A percentile compares a stretch with the other conserved stretches of the same genome.
Evolutionary conservation across 2,329 filamentous ascomycete genomes (phyloP).

Genomic region (Rachicladosporium sp.): DNA sequence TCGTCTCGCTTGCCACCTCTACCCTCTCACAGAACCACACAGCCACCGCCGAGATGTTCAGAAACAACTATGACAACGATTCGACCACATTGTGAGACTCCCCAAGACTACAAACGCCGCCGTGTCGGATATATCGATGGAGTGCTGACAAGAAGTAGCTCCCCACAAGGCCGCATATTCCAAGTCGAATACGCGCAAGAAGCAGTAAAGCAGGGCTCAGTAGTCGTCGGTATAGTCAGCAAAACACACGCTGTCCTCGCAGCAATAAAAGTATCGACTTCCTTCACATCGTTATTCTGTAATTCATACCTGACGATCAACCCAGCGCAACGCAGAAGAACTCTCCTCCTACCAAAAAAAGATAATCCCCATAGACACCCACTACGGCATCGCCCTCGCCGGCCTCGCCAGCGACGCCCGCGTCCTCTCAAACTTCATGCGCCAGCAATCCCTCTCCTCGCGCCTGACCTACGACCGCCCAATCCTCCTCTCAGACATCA

Average conservation of each 20-base stretch:
- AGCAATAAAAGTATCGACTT: slow-evolving; percentile 69
- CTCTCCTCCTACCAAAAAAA: slow-evolving; percentile 99
- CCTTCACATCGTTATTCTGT: not conserved
- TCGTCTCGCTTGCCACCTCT: not conserved
- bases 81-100: slow-evolving; percentile 87
- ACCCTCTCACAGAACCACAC: not conserved
- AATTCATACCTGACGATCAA: slow-evolving; percentile 1
- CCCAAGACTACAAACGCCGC: not conserved
- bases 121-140: too few relatives aligned
- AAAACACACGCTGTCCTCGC: slow-evolving; percentile 96
- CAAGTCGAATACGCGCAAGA: slow-evolving; percentile 98
- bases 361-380: slow-evolving; percentile 90
- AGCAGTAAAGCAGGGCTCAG: slow-evolving; percentile 97
- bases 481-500: slow-evolving; percentile 80
- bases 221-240: slow-evolving; percentile 92
- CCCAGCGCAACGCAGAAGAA: slow-evolving; percentile 92
- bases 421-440: slow-evolving; percentile 99
- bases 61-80: slow-evolving; percentile 99
- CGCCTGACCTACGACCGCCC: slow-evolving; percentile 92
- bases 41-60: slow-evolving; percentile 61
- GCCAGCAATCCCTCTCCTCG: slow-evolving; percentile 92
- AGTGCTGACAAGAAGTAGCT: slow-evolving; percentile 46
- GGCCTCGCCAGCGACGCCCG: slow-evolving; percentile 95
- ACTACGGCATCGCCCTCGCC: slow-evolving; percentile 89
- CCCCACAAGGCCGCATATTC: slow-evolving; percentile 97